These are phyloP conservation scores for Thelonectria blattea DNA, from an alignment of 2,329 filamentous ascomycete genomes.

Conservation along the genomic window DNA sequence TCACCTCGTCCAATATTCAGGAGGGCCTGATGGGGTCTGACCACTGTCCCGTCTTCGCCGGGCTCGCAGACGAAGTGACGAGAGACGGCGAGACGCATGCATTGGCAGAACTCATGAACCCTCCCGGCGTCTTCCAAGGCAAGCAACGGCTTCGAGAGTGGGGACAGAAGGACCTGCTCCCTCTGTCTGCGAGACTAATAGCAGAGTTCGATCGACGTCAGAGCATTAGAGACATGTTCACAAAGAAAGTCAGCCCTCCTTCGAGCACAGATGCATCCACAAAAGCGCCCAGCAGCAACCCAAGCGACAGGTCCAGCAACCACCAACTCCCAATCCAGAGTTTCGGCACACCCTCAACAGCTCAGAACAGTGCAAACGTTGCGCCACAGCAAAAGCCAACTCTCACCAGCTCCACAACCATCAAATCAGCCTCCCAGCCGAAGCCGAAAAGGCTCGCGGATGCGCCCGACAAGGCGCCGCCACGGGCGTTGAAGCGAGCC, in stretches of 20 bases:
- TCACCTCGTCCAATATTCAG: conserved; percentile 83
- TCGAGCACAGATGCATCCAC: conserved; percentile 2
- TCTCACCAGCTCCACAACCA: conserved; percentile 1
- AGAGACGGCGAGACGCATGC: conserved; percentile 56
- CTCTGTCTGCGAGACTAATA: conserved; percentile 81
- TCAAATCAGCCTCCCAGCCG: conserved; percentile 4
- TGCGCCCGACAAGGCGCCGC: conserved; percentile 8
- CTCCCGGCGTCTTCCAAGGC: conserved; percentile 70
- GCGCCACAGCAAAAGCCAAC: neutral
- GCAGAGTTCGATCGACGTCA: conserved; percentile 85
- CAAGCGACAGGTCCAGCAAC: conserved; percentile 1
- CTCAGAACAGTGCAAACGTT: neutral
- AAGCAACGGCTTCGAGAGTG: conserved; percentile 72
- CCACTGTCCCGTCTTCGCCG: conserved; percentile 90
- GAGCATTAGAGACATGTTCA: conserved; percentile 94
- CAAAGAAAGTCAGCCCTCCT: conserved; percentile 40
- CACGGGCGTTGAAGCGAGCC: conserved; percentile 34
- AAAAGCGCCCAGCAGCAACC: neutral
- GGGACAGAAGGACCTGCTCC: conserved; percentile 68
- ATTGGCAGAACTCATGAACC: conserved; percentile 79
- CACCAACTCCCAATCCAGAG: neutral
- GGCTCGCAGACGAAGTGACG: conserved; percentile 68
- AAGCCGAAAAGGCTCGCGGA: conserved; percentile 28
- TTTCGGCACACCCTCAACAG: neutral
- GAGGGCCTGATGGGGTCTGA: conserved; percentile 94